These are phyloP conservation scores for Candida lessepsii DNA, from an alignment of 805 yeast species.

Conservation along the genomic window DNA sequence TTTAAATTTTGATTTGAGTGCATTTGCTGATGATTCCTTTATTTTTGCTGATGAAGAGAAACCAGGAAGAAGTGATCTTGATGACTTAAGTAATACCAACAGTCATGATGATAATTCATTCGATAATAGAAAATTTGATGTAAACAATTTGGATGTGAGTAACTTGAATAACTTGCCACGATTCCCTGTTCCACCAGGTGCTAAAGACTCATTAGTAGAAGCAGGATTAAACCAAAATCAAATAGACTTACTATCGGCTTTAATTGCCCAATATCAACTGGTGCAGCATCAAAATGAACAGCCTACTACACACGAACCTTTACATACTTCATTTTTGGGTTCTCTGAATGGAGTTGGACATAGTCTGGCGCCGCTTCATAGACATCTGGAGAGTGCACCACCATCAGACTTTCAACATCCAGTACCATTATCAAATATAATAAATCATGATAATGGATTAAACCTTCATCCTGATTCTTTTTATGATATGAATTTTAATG, in stretches of 20 bases:
- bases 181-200: conserved; percentile 72
- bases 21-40: conserved; percentile 79
- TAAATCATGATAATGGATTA: neutral
- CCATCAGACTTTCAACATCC: no score
- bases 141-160: conserved; percentile 2
- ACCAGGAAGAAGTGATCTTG: conserved; percentile 34
- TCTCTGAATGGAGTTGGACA: neutral
- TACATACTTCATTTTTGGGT: neutral
- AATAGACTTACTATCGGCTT: conserved; percentile 69
- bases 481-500: conserved; percentile 3
- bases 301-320: neutral
- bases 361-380: no score
- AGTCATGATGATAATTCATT: neutral
- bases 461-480: conserved; percentile 1
- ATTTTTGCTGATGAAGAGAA: conserved; percentile 82
- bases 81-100: conserved; percentile 7
- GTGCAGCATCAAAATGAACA: conserved; percentile 10
- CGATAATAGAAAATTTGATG: neutral
- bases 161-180: conserved; percentile 45
- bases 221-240: conserved; percentile 70
- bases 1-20: conserved; percentile 59
- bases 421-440: neutral
- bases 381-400: no score
- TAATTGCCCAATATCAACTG: conserved; percentile 66
- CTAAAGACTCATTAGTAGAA: conserved; percentile 56